Conservation (phyloP, 345 rosid species). For the Adansonia digitata region DNA sequence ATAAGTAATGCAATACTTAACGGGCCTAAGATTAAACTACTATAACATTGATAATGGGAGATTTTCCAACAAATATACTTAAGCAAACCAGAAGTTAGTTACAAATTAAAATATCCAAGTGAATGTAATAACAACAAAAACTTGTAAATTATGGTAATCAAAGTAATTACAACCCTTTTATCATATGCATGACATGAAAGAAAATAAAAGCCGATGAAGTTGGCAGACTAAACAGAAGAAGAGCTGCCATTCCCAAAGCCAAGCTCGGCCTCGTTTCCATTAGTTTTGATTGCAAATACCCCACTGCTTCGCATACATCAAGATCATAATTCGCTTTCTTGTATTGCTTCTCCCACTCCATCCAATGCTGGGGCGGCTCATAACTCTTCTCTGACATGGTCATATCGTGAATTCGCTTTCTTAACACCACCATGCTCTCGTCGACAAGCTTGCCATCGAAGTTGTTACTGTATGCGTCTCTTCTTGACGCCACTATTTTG, state of each 20-base stretch:
- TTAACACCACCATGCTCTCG: slow-evolving; percentile 29
- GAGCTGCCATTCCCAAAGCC: slow-evolving; percentile 29
- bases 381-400: slow-evolving; percentile 51
- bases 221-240: slow-evolving; percentile 20
- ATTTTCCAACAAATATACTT: neutral
- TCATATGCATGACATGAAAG: neutral
- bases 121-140: too few species aligned
- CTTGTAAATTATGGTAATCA: neutral
- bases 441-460: slow-evolving; percentile 10
- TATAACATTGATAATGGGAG: neutral
- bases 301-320: slow-evolving; percentile 27
- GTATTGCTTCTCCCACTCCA: slow-evolving; percentile 66
- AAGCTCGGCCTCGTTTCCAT: slow-evolving; percentile 40
- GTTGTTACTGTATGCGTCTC: neutral
- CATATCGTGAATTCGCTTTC: slow-evolving; percentile 54
- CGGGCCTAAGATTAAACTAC: too few species aligned
- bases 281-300: slow-evolving; percentile 35
- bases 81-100: neutral
- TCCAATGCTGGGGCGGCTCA: slow-evolving; percentile 62
- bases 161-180: neutral
- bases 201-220: slow-evolving; percentile 13
- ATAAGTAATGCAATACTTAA: too few species aligned
- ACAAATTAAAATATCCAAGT: too few species aligned
- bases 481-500: neutral
- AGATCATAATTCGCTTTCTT: slow-evolving; percentile 36